phyloP scores from a whole-genome alignment of 305 asterid genomes.

The Solanum aculeatissimum region DNA sequence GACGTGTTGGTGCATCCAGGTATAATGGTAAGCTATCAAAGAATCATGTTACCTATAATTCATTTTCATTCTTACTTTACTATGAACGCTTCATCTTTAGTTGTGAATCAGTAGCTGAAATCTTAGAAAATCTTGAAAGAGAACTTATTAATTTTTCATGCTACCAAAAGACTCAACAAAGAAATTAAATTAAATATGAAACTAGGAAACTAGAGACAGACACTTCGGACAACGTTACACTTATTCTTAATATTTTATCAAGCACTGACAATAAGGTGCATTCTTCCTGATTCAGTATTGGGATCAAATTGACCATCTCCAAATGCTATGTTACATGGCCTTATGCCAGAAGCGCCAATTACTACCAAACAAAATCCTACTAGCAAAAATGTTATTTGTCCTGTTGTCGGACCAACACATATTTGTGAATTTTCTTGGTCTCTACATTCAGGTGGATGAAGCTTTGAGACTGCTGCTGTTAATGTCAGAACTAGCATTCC shows the following conservation, averaged over 20 bases:
- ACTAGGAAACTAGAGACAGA: background rate
- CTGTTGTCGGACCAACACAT: conserved; percentile 30
- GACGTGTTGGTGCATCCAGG: background rate
- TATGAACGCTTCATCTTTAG: no score
- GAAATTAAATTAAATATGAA: background rate
- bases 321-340: conserved; percentile 67
- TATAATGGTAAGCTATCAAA: background rate
- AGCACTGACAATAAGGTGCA: no score
- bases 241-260: background rate
- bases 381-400: conserved; percentile 32
- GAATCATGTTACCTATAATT: background rate
- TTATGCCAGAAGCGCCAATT: conserved; percentile 58
- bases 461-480: conserved; percentile 36
- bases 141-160: background rate
- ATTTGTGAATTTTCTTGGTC: conserved; percentile 17
- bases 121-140: background rate
- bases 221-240: no score
- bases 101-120: background rate
- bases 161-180: background rate
- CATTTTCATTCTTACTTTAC: background rate
- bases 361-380: conserved; percentile 27
- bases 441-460: conserved; percentile 53
- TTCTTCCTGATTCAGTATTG: conserved; percentile 41
- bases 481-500: conserved; percentile 63
- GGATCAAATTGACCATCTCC: conserved; percentile 78